Conservation (phyloP, 179 eudicot species). For the Heliamphora ciliata region DNA sequence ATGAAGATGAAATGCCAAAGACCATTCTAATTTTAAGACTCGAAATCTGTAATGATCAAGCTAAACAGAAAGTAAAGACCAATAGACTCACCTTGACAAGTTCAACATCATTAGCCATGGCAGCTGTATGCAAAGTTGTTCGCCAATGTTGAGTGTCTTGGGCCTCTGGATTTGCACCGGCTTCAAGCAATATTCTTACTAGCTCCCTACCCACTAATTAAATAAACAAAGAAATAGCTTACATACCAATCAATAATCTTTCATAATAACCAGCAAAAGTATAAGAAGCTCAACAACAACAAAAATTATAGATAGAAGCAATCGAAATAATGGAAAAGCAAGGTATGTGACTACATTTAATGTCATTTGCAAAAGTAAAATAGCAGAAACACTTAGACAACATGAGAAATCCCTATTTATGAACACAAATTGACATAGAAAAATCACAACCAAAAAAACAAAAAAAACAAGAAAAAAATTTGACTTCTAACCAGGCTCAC, state of each 20-base stretch:
- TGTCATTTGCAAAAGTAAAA: not conserved
- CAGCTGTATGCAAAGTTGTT: slow-evolving; percentile 81
- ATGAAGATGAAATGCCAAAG: not conserved
- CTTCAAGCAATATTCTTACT: slow-evolving; percentile 66
- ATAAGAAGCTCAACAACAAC: not conserved
- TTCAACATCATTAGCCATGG: slow-evolving; percentile 81
- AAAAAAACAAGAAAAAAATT: not conserved
- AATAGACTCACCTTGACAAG: slow-evolving; percentile 61
- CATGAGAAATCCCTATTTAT: not conserved
- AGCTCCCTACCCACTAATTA: slow-evolving; percentile 63
- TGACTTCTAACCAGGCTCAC: slow-evolving; percentile 51
- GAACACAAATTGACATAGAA: not conserved
- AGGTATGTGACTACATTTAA: not conserved
- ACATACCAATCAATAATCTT: not conserved
- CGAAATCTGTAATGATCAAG: not conserved
- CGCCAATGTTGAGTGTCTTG: slow-evolving; percentile 64
- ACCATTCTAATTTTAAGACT: not conserved
- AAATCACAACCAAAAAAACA: no score
- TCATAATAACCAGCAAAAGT: not conserved
- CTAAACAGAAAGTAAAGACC: not conserved
- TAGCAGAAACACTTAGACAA: not conserved
- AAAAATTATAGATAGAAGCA: not conserved
- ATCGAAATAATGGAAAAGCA: not conserved
- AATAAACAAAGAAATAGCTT: not conserved
- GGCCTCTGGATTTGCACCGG: slow-evolving; percentile 77